Evolutionary conservation across 2,329 filamentous ascomycete genomes (phyloP), one percentile per base, ranked within the genome.

Genomic region (Lachnellula willkommii): DNA sequence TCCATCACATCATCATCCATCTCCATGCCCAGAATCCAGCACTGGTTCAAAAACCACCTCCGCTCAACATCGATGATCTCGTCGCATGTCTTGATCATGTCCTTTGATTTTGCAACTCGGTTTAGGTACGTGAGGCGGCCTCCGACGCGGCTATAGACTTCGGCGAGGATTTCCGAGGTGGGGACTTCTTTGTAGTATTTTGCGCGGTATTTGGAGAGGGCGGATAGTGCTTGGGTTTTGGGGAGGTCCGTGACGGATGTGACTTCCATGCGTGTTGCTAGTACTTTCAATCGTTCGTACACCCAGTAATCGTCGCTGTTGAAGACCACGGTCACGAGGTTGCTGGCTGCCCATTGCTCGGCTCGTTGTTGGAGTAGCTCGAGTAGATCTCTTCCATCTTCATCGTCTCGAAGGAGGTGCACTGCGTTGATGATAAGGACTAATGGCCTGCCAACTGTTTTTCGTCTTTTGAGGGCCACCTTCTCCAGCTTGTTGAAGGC

Each of bases 221-320:
- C 93, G 24, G 77, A 75, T 58, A 95, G 81, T 4, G 94, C 92
- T 65, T 88, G 84, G 11, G 76, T 71, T 70, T 92, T 96, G 51
- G 88, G 83, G 6, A 99, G 77, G 71, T 99, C 94, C 4, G 82
- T 80, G 43, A 99, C 85, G 8, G 90, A 84, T 39, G 95, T 86
- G 4, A 99, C 88, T 68, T 96, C 92, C 90, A 99, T 95, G 47
- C 94, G 84, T 2, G 92, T 96, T 3, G 91, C 90, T 57, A 96
- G 87, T 70, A 90, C 87, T 77, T 96, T 96, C 52, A 99, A 76
- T 14, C 92, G 83, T 71, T 99, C 94, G 67, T 96, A 97, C 0
- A 99, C 89, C 94, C 94, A 99, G 73, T 96, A 99, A 70, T 97
- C 94, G 72, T 99, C 94, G 53, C 86, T 92, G 73, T 96, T 97